These are phyloP conservation scores for Haberlea rhodopensis DNA, from an alignment of 257 asterid genomes.

Conservation along the genomic window DNA sequence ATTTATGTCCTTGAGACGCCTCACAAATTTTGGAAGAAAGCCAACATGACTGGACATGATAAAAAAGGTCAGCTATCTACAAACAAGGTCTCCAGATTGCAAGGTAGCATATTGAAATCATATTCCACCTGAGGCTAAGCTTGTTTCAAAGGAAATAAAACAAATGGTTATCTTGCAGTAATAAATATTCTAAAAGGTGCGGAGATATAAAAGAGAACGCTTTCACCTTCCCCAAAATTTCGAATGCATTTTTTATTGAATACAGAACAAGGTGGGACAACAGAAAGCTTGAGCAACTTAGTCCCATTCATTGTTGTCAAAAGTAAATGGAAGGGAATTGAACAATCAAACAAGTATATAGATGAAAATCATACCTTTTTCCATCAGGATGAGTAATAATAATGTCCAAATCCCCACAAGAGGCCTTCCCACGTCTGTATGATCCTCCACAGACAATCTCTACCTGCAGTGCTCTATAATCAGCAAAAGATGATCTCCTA, in stretches of 20 bases:
- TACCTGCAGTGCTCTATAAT: slow-evolving; percentile 45
- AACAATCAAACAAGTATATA: slow-evolving; percentile 21
- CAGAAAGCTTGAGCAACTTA: slow-evolving; percentile 7
- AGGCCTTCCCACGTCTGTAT: slow-evolving; percentile 86
- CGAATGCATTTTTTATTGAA: neutral
- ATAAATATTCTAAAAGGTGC: neutral
- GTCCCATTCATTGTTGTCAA: neutral
- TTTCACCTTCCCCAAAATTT: neutral
- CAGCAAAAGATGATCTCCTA: slow-evolving; percentile 15
- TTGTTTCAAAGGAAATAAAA: neutral
- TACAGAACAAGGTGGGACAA: neutral
- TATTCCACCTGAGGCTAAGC: neutral
- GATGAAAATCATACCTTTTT: slow-evolving; percentile 48
- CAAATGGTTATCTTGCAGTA: neutral
- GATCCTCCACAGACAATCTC: slow-evolving; percentile 88
- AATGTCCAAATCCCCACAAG: slow-evolving; percentile 95
- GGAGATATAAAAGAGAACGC: neutral
- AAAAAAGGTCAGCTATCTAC: slow-evolving; percentile 27
- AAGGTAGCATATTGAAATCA: slow-evolving; percentile 2
- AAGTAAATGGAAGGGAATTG: slow-evolving; percentile 4
- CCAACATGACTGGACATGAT: slow-evolving; percentile 66
- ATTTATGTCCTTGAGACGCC: slow-evolving; percentile 63
- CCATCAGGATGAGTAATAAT: slow-evolving; percentile 92
- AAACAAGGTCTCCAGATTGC: slow-evolving; percentile 19
- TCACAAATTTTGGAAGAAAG: slow-evolving; percentile 72